Base-by-base conservation (phyloP, 1,139 yeast genomes). In the Candida tetrigidarum region DNA sequence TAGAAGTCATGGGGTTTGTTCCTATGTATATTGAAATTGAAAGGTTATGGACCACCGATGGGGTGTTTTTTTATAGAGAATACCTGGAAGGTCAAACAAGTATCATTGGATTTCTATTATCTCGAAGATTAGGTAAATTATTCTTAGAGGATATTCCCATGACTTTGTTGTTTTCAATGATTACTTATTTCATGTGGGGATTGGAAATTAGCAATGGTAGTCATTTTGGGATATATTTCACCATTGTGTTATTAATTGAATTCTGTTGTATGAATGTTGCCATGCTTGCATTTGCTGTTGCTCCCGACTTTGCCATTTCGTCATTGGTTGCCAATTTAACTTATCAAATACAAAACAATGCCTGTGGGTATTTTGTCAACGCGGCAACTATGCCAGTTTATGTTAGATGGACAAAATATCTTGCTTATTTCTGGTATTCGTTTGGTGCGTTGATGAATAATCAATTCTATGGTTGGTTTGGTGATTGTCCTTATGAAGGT, bases 151-250 rank as follows among this genome's bases (percentile, higher is more conserved):
- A 89, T 60, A 50, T 88, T 9, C 78, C 86, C 30, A 76, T 85
- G 42, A 77, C 89, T 0, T 53, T 86, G 7, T 58, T 81, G 0
- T 87, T 78, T 62, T 74, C 90, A 0, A 51, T 72, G 0, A 78
- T 86, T 20, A 78, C 89, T 0, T 89, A 84, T 56, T 89, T 84
- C 63, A 85, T 89, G 95, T 80, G 81, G 71, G 96, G 96, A 0
- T 67, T 89, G 23, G 50, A 49, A 2, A 50, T 48, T 2, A 58
- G 52, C 9, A 59, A 56, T 22, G 49, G 59, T 4, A 56, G 75
- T 65, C 61, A 58, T 44, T 89, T 86, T 56, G 86, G 85, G 51
- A 72, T 80, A 3, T 89, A 78, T 61, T 83, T 85, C 60, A 76
- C 83, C 2, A 72, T 82, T 10, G 67, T 75, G 12, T 60, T 89